Base-by-base conservation (phyloP, 1,284 basidiomycete species). In the Boletellus dicymbophilus region DNA sequence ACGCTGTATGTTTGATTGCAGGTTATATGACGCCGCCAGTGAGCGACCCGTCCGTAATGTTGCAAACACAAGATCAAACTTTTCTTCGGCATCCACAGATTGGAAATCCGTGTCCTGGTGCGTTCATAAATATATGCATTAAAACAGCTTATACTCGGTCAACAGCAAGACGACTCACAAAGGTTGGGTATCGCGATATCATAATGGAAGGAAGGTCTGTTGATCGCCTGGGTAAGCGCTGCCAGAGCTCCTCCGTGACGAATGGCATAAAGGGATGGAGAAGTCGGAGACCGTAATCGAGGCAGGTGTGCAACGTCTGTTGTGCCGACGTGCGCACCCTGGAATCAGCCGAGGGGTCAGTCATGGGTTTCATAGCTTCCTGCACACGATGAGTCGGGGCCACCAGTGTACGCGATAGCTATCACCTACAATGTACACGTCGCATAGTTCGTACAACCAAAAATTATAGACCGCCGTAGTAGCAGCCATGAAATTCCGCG, bases 261-360 rank as follows among this genome's bases (percentile, higher is more conserved):
- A 90, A 99, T 2, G 97, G 97, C 97, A 99, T 99, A 76, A 98
- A 96, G 2, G 97, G 96, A 70, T 99, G 97, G 13, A 99, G 77
- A 10, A 99, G 77, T 42, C 88, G 84, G 45, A 99, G 76, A 12
- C 96, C 97, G 50, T 87, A 74, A 62, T 99, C 97, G 36, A 99
- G 78, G 67, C 93, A 95, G 13, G 90, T 96, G 71, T 98, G 98
- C 40, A 99, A 75, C 0, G 96, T 99, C 72, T 99, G 92, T 69
- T 98, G 95, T 13, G 95, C 92, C 8, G 95, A 98, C 43, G 76
- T 77, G 48, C 87, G 82, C 18, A 79, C 82, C 18, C 76, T 77
- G 3, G 73, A 60, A 18, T 87, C 77, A 2, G 87, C 85, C 22
- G 82, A 79, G 23, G 85, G 82, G 56, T 96, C 94, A 6, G 91